Evolutionary conservation across 2,329 filamentous ascomycete species (phyloP).

Genomic region (Colletotrichum falcatum): DNA sequence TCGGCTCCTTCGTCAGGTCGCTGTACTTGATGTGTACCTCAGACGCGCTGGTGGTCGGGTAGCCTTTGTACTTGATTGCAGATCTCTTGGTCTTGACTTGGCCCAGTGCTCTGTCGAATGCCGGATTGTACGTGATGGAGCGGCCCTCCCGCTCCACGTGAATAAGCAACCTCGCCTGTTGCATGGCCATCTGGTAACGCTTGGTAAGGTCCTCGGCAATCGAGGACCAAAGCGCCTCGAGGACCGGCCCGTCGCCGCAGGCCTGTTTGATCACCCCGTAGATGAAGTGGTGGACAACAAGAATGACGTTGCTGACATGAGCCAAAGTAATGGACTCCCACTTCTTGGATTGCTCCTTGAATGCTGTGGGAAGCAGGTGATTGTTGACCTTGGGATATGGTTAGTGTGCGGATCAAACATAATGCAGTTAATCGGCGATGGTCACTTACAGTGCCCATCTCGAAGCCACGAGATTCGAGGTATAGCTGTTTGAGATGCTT

Average conservation of each 20-base stretch:
- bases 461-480: slow-evolving; percentile 60
- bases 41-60: background rate
- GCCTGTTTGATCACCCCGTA: slow-evolving; percentile 53
- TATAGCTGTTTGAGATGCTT: slow-evolving; percentile 48
- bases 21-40: background rate
- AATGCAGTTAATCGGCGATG: background rate
- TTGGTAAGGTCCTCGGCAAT: slow-evolving; percentile 58
- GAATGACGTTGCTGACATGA: slow-evolving; percentile 64
- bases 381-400: slow-evolving; percentile 50
- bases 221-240: slow-evolving; percentile 53
- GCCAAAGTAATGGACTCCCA: slow-evolving; percentile 62
- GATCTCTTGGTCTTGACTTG: background rate
- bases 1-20: background rate
- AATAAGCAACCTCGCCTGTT: slow-evolving; percentile 64
- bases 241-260: slow-evolving; percentile 58
- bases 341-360: slow-evolving; percentile 66
- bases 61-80: background rate
- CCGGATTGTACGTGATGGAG: slow-evolving; percentile 64
- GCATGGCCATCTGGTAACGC: slow-evolving; percentile 60
- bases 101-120: slow-evolving; percentile 58
- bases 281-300: slow-evolving; percentile 66
- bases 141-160: slow-evolving; percentile 60
- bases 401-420: background rate
- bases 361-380: slow-evolving; percentile 56
- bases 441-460: slow-evolving; percentile 62